These are phyloP conservation scores for Phycomyces nitens DNA, from an alignment of 192 early-diverging fungal species.

Conservation along the genomic window DNA sequence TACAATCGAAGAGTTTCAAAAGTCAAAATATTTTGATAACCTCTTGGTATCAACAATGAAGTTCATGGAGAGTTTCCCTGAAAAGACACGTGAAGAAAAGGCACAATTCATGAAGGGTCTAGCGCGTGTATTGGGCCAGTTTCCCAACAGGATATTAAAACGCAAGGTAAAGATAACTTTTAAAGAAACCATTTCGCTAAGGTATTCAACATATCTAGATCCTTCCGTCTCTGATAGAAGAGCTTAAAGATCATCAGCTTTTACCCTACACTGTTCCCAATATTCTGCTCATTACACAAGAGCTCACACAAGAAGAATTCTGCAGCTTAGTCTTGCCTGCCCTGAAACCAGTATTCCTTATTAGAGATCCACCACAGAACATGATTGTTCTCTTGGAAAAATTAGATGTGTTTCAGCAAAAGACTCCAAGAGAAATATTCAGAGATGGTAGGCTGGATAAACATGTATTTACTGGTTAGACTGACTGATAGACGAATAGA, in stretches of 20 bases:
- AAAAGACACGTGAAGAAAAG: constrained; percentile 76
- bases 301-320: constrained; percentile 60
- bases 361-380: constrained; percentile 65
- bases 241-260: constrained; percentile 71
- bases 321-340: constrained; percentile 54
- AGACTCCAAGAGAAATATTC: constrained; percentile 57
- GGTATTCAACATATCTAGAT: constrained; percentile 43
- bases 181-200: background rate
- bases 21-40: constrained; percentile 73
- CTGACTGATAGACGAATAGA: constrained; percentile 19
- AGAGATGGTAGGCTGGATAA: constrained; percentile 45
- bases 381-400: constrained; percentile 62
- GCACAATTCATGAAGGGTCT: constrained; percentile 77
- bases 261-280: constrained; percentile 73
- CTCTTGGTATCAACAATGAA: constrained; percentile 73
- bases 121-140: constrained; percentile 63
- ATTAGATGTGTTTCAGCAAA: constrained; percentile 63
- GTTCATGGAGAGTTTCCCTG: constrained; percentile 76
- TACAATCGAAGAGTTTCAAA: constrained; percentile 61
- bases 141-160: constrained; percentile 63
- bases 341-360: constrained; percentile 58
- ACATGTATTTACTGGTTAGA: background rate
- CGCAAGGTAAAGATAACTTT: constrained; percentile 49
- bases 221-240: constrained; percentile 63
- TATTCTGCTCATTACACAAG: constrained; percentile 67